Percentiles rank a stretch among this genome's conserved stretches.
phyloP scores from a whole-genome alignment of 805 yeast genomes.

The Wilhelminamyces savonicus region DNA sequence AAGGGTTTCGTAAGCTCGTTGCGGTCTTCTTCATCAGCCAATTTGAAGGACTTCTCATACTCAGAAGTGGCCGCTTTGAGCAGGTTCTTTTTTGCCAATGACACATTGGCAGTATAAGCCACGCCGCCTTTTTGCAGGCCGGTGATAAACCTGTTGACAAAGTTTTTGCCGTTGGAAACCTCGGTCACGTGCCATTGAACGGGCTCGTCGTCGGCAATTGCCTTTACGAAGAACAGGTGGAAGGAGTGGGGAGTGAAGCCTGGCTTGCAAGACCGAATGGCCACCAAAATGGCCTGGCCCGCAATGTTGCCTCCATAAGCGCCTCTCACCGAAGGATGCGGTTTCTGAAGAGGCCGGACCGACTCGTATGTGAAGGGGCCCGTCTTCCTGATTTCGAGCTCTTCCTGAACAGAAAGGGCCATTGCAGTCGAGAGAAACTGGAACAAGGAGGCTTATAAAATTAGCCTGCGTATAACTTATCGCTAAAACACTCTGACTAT shows the following conservation, averaged over 20 bases:
- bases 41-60: conserved; percentile 15
- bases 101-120: conserved; percentile 22
- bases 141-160: conserved; percentile 24
- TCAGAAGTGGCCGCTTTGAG: conserved; percentile 7
- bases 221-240: conserved; percentile 24
- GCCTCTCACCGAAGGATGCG: conserved; percentile 18
- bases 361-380: conserved; percentile 18
- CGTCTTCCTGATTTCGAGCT: no score
- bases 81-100: conserved; percentile 29
- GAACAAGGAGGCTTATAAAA: no score
- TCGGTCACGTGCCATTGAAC: conserved; percentile 26
- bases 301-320: conserved; percentile 29
- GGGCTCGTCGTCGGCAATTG: conserved; percentile 8
- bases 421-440: no score
- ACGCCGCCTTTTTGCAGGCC: conserved; percentile 22
- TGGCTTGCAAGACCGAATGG: conserved; percentile 17
- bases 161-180: conserved; percentile 30
- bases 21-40: no score
- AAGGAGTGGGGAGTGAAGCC: conserved; percentile 32
- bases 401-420: no score
- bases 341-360: conserved; percentile 21
- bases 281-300: conserved; percentile 31
- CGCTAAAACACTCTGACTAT: no score
- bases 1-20: conserved; percentile 25
- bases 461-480: no score